Evolutionary conservation across 2,329 filamentous ascomycete species (phyloP), one percentile per base, ranked within the genome.

Genomic region (Verticillium zaregamsianum): DNA sequence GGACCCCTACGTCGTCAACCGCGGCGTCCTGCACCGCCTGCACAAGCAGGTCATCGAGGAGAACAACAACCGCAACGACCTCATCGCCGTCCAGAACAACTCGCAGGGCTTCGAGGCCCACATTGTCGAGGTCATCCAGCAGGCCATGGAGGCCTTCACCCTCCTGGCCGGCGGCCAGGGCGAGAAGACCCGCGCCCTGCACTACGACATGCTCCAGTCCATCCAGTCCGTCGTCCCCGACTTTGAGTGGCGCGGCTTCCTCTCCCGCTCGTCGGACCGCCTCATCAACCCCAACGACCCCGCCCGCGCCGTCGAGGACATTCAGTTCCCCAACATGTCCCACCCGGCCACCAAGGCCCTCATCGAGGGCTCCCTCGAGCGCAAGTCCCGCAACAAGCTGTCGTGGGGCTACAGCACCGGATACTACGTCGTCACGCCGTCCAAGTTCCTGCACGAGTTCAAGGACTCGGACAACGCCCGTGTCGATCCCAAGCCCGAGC

Each of bases 401-500:
- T 84, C 84, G 23, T 86, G 90, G 77, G 90, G 90, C 62, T 95
- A 91, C 76, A 88, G 87, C 65, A 86, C 90, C 0, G 87, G 86
- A 61, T 97, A 96, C 82, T 99, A 97, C 72, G 94, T 95, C 61
- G 87, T 98, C 57, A 96, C 93, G 0, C 90, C 92, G 0, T 86
- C 91, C 62, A 92, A 91, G 71, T 99, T 90, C 78, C 79, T 99
- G 62, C 95, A 99, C 79, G 93, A 97, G 76, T 99, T 96, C 83
- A 96, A 96, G 78, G 93, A 96, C 71, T 90, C 91, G 72, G 94
- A 98, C 70, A 84, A 87, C 70, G 68, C 83, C 59, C 82, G 83
- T 57, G 78, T 86, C 69, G 92, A 96, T 64, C 92, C 92, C 11
- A 82, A 85, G 61, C 94, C 95, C 0, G 94, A 99, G 73, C 81